A percentile compares a stretch with the other conserved stretches of the same genome.
These are phyloP conservation scores for Saccharomyces kudriavzevii DNA, from an alignment of 805 yeast species.

Conservation along the genomic window DNA sequence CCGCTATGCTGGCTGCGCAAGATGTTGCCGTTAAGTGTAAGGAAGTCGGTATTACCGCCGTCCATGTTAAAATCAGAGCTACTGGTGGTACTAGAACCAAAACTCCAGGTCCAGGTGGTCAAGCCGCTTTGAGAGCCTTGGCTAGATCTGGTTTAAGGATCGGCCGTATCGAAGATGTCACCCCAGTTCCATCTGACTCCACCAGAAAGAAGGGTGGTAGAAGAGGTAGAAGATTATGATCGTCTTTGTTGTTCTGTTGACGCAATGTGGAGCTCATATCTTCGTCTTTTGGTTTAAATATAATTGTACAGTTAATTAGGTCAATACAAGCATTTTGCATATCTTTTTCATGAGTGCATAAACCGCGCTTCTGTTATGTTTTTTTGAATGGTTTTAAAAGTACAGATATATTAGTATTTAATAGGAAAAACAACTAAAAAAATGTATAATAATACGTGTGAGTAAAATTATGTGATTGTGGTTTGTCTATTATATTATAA, in stretches of 20 bases:
- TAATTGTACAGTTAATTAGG: background rate
- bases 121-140: slow-evolving; percentile 96
- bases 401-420: background rate
- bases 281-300: background rate
- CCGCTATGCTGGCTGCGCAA: slow-evolving; percentile 99
- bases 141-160: slow-evolving; percentile 99
- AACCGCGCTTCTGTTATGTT: background rate
- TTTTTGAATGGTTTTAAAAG: background rate
- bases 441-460: background rate
- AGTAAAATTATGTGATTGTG: background rate
- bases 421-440: background rate
- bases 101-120: slow-evolving; percentile 99
- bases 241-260: slow-evolving; percentile 1
- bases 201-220: slow-evolving; percentile 99
- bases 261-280: background rate
- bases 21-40: slow-evolving; percentile 98
- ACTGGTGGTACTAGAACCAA: slow-evolving; percentile 99
- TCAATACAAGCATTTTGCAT: background rate
- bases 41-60: slow-evolving; percentile 99
- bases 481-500: background rate
- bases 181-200: slow-evolving; percentile 99
- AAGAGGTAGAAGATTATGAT: slow-evolving; percentile 99
- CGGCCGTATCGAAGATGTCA: slow-evolving; percentile 99
- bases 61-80: slow-evolving; percentile 99
- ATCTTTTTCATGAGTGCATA: background rate